phyloP scores from a whole-genome alignment of 1,139 yeast genomes.

The Kluyveromyces sp. region DNA sequence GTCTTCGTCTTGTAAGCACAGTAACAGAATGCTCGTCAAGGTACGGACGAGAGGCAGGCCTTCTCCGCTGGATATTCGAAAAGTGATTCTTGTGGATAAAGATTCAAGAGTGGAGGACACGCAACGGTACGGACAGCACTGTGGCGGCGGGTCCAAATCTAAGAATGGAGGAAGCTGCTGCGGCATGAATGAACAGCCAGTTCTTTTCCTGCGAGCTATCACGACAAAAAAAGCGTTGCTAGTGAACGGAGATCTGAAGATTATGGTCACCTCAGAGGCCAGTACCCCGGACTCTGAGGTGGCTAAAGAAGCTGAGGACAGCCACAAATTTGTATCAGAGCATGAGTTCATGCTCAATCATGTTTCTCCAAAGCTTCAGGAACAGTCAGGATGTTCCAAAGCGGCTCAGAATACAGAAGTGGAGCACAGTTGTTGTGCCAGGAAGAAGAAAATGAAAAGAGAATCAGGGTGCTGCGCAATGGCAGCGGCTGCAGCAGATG shows the following conservation, averaged over 20 bases:
- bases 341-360: conserved; percentile 22
- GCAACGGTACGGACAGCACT: conserved; percentile 1
- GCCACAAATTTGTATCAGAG: conserved; percentile 21
- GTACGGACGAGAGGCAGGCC: conserved; percentile 91
- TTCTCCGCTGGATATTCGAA: conserved; percentile 27
- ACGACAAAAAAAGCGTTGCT: conserved; percentile 26
- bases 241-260: conserved; percentile 27
- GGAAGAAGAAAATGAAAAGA: not conserved
- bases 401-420: not conserved
- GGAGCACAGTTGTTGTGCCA: not conserved
- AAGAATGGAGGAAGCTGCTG: conserved; percentile 12
- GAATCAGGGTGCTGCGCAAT: not conserved
- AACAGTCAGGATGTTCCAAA: not conserved
- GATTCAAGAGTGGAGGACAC: conserved; percentile 20
- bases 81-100: conserved; percentile 30
- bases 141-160: not conserved
- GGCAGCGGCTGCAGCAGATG: not conserved
- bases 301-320: conserved; percentile 10
- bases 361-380: not conserved
- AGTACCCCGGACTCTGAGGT: conserved; percentile 4
- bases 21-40: conserved; percentile 68
- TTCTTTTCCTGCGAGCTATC: conserved; percentile 26
- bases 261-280: conserved; percentile 13
- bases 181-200: conserved; percentile 28
- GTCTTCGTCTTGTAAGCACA: conserved; percentile 79